Evolutionary conservation across 1,139 yeast genomes (phyloP).

Genomic region (Candida anutae): DNA sequence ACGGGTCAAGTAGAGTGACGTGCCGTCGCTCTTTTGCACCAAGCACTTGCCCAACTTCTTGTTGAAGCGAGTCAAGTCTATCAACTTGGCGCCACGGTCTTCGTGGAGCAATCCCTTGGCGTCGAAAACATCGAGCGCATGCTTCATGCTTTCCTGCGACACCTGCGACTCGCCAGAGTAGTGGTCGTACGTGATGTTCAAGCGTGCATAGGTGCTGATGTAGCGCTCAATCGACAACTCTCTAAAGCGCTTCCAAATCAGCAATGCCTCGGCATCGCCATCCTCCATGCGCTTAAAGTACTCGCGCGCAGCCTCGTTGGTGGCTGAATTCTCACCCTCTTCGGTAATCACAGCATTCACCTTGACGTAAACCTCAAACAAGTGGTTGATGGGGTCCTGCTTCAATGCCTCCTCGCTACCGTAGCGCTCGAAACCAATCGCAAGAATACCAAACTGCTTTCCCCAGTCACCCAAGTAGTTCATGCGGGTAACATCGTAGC

Average conservation of each 20-base stretch:
- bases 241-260: slow-evolving; percentile 84
- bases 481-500: slow-evolving; percentile 85
- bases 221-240: slow-evolving; percentile 82
- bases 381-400: slow-evolving; percentile 84
- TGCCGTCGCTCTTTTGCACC: slow-evolving; percentile 93
- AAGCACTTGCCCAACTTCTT: slow-evolving; percentile 92
- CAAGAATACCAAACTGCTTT: slow-evolving; percentile 92
- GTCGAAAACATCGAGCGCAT: slow-evolving; percentile 54
- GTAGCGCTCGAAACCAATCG: slow-evolving; percentile 82
- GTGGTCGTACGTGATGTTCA: slow-evolving; percentile 78
- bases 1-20: slow-evolving; percentile 89
- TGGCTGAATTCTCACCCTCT: slow-evolving; percentile 63
- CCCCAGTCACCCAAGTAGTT: slow-evolving; percentile 99
- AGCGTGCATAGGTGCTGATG: slow-evolving; percentile 81
- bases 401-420: slow-evolving; percentile 72
- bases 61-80: slow-evolving; percentile 79
- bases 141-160: slow-evolving; percentile 60
- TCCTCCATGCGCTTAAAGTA: slow-evolving; percentile 91
- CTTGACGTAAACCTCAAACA: slow-evolving; percentile 88
- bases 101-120: slow-evolving; percentile 71
- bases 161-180: slow-evolving; percentile 98
- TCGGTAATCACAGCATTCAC: slow-evolving; percentile 71
- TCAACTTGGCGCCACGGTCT: slow-evolving; percentile 86
- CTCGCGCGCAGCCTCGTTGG: slow-evolving; percentile 79
- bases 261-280: slow-evolving; percentile 76